Percentiles rank a stretch among this genome's conserved stretches.
Evolutionary conservation across 1,139 yeast species (phyloP).

Genomic region (Saccharomyces hybrid): DNA sequence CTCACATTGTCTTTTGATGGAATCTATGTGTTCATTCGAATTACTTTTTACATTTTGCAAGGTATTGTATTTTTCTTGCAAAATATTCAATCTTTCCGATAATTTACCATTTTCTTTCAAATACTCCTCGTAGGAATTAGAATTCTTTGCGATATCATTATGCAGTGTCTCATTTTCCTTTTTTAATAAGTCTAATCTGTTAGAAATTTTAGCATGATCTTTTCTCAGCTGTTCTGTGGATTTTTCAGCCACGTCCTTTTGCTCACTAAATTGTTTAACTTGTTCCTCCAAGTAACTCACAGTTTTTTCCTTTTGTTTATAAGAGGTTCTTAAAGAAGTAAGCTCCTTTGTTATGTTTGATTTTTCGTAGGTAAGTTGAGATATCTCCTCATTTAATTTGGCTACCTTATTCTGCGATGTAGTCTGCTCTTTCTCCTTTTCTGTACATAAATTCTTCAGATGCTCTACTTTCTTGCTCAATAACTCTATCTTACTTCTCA

Average conservation of each 20-base stretch:
- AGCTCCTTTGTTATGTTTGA: conserved; percentile 6
- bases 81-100: conserved; percentile 42
- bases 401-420: conserved; percentile 32
- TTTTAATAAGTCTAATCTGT: conserved; percentile 29
- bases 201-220: conserved; percentile 25
- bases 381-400: conserved; percentile 37
- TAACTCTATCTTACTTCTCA: conserved; percentile 14
- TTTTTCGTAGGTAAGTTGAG: neutral
- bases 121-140: conserved; percentile 38
- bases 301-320: conserved; percentile 42
- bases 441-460: neutral
- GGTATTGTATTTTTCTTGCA: conserved; percentile 46
- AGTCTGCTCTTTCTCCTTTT: conserved; percentile 21
- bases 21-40: conserved; percentile 50
- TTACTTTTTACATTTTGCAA: conserved; percentile 40
- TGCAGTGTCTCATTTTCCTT: conserved; percentile 36
- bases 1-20: conserved; percentile 65
- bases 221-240: conserved; percentile 17
- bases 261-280: conserved; percentile 32
- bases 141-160: conserved; percentile 38
- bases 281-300: conserved; percentile 42
- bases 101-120: conserved; percentile 49
- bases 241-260: conserved; percentile 24
- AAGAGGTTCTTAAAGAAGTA: conserved; percentile 17
- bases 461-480: conserved; percentile 7